These are phyloP conservation scores for Coelastrella sp. DNA, from an alignment of 139 green algal species.

Conservation along the genomic window DNA sequence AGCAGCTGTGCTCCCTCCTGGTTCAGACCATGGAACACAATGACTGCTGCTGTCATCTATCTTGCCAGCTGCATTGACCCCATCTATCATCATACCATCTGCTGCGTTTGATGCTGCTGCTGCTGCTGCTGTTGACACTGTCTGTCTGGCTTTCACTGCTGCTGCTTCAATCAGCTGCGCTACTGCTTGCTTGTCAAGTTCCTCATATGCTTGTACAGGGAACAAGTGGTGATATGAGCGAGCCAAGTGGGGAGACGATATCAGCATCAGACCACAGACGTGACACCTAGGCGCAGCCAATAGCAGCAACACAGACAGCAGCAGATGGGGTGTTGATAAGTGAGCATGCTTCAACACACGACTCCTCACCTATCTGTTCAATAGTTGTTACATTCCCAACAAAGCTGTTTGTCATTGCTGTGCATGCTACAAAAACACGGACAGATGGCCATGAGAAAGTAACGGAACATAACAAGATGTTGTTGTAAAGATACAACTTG, in stretches of 20 bases:
- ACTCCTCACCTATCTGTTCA: too few relatives aligned
- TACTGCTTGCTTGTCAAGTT: slow-evolving; percentile 57
- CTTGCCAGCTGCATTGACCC: too few relatives aligned
- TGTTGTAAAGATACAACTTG: too few relatives aligned
- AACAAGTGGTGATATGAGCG: slow-evolving; percentile 99
- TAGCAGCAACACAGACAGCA: background rate
- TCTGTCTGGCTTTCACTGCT: slow-evolving; percentile 1
- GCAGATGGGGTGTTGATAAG: too few relatives aligned
- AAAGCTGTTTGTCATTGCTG: too few relatives aligned
- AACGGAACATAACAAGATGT: background rate
- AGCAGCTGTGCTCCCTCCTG: background rate
- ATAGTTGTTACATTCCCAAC: too few relatives aligned
- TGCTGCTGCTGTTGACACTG: background rate
- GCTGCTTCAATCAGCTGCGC: slow-evolving; percentile 17
- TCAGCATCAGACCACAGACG: slow-evolving; percentile 94
- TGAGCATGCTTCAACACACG: too few relatives aligned
- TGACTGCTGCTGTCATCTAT: too few relatives aligned
- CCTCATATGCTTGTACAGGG: slow-evolving; percentile 84
- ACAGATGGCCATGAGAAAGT: background rate
- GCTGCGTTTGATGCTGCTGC: too few relatives aligned
- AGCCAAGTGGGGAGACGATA: slow-evolving; percentile 95
- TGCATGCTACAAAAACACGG: background rate
- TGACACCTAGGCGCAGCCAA: slow-evolving; percentile 82
- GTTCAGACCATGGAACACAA: background rate
- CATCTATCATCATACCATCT: too few relatives aligned